phyloP scores from a whole-genome alignment of 192 early-diverging fungal species.

The Gaertneriomyces semiglobifer region DNA sequence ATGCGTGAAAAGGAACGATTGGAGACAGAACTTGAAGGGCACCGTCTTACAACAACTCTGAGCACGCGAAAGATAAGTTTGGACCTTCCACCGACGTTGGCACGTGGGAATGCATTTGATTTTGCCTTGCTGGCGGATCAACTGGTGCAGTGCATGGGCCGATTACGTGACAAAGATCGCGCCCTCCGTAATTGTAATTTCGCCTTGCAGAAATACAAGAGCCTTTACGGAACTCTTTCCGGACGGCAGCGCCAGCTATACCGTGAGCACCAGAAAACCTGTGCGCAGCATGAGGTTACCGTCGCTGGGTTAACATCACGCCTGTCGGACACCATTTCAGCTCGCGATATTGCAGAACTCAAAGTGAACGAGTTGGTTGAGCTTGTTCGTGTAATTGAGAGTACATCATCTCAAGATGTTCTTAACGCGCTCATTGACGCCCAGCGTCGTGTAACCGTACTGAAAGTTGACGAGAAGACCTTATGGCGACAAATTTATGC shows the following conservation, averaged over 20 bases:
- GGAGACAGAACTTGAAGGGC: conserved; percentile 7
- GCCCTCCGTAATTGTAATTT: conserved; percentile 24
- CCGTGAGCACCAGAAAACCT: conserved; percentile 24
- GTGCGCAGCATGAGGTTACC: background rate
- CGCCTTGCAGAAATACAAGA: conserved; percentile 36
- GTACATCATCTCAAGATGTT: conserved; percentile 23
- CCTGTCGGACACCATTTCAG: conserved; percentile 11
- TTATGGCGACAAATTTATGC: conserved; percentile 38
- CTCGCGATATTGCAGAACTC: conserved; percentile 8
- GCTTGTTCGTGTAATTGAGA: background rate
- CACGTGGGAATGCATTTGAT: conserved; percentile 29
- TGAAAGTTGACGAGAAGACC: conserved; percentile 42
- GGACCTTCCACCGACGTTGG: conserved; percentile 32
- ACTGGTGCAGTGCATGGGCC: conserved; percentile 41
- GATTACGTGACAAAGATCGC: conserved; percentile 33
- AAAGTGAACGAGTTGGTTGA: conserved; percentile 20
- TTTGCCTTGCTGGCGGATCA: conserved; percentile 44
- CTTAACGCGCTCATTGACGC: conserved; percentile 30
- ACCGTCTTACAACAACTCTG: background rate
- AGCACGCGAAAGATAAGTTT: background rate
- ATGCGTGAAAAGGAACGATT: too few species aligned
- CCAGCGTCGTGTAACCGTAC: conserved; percentile 37
- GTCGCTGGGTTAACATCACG: conserved; percentile 2
- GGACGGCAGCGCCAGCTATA: conserved; percentile 40
- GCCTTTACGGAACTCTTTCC: conserved; percentile 25